These are phyloP conservation scores for Termitomyces sp. DNA, from an alignment of 768 basidiomycete species.

Conservation along the genomic window DNA sequence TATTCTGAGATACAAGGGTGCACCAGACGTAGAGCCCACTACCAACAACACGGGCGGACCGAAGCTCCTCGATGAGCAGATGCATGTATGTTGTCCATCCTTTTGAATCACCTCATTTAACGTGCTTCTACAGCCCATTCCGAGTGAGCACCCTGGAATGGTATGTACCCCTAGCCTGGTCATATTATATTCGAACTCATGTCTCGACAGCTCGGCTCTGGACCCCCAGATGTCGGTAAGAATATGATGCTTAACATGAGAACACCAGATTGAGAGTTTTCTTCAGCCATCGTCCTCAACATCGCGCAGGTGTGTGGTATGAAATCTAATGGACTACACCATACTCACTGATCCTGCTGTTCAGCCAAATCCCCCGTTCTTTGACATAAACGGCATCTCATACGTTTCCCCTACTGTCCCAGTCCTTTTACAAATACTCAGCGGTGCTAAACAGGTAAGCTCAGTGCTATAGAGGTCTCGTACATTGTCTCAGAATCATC, in stretches of 20 bases:
- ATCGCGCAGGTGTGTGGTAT: slow-evolving; percentile 13
- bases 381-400: slow-evolving; percentile 23
- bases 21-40: slow-evolving; percentile 21
- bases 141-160: slow-evolving; percentile 11
- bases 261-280: not conserved
- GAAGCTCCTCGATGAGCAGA: slow-evolving; percentile 16
- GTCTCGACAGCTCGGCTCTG: slow-evolving; percentile 11
- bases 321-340: not conserved
- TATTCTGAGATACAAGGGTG: slow-evolving; percentile 27
- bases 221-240: slow-evolving; percentile 15
- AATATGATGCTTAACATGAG: not conserved
- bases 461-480: not conserved
- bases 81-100: slow-evolving; percentile 14
- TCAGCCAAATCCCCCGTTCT: slow-evolving; percentile 25
- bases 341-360: not conserved
- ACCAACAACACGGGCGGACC: slow-evolving; percentile 12
- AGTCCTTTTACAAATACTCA: slow-evolving; percentile 48
- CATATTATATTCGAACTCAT: not conserved
- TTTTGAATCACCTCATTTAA: not conserved
- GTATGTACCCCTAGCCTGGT: not conserved
- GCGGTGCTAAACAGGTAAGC: slow-evolving; percentile 28
- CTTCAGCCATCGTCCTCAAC: slow-evolving; percentile 14
- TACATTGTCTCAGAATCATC: not conserved
- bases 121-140: slow-evolving; percentile 10
- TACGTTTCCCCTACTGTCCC: slow-evolving; percentile 38